Evolutionary conservation across 257 asterid genomes (phyloP), one percentile per base, ranked within the genome.

Genomic region (Leptodermis oblonga): DNA sequence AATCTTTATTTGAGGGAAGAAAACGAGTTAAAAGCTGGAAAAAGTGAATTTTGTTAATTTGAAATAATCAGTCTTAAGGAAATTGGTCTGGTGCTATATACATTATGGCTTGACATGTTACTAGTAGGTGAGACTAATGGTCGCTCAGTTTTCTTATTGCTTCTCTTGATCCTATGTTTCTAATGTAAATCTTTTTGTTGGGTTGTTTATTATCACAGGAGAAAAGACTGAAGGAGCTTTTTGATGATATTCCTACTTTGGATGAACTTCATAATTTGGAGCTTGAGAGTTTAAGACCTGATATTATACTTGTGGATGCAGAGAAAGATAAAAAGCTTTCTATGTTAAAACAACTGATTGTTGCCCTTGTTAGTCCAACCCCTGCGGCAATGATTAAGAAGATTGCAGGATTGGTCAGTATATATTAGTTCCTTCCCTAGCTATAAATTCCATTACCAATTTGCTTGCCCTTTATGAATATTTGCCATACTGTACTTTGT

Each of bases 361-460:
- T 85, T 70, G 80, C 99, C 73, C 82, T 94, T 73, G 97, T 87
- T 63, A 84, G 77, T 86, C 74, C 88, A 65, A 89, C 88, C 71
- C 81, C 95, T 65, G 96, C 96, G 65, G 93, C 88, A 62, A 82
- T 81, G 82, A 83, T 94, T 74, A 94, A 91, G 81, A 94, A 94
- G 82, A 94, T 90, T 72, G 97, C 99, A 80, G 99, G 92, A 73
- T 77, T 94, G 86, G 99, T 94, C 80, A 81, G 99, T 81, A 70
- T 74, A 69, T 45, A 72, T 39, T 64, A n/a, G 49, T 34, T 65
- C 23, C 53, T 41, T 36, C 23, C 45, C 36, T 51, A 54, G n/a
- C 73, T 36, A 11, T 39, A 36, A 36, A 7, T 34, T 46, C 4
- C 15, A 23, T 55, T 46, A 45, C 42, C 61, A 12, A 30, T 56